phyloP scores from a whole-genome alignment of 441 rosid genomes.

The Mallotus japonicus region DNA sequence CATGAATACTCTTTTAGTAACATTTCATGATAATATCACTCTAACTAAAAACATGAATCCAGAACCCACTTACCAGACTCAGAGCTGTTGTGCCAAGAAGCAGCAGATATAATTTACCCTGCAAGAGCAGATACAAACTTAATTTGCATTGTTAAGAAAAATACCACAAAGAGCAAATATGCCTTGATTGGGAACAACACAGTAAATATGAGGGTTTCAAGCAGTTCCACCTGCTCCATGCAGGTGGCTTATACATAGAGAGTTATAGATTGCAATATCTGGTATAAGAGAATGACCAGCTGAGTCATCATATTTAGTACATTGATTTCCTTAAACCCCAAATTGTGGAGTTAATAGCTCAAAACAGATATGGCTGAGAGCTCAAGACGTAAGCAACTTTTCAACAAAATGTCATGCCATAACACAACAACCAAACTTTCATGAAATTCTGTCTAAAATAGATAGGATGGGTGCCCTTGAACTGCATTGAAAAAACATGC shows the following conservation, averaged over 20 bases:
- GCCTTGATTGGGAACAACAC: background rate
- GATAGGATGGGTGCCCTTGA: background rate
- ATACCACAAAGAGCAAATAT: background rate
- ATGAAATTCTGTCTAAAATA: background rate
- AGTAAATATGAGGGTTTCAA: background rate
- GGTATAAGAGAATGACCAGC: background rate
- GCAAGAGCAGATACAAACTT: conserved; percentile 27
- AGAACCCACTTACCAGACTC: conserved; percentile 63
- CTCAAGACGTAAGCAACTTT: background rate
- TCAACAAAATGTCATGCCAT: background rate
- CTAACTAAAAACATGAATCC: conserved; percentile 7
- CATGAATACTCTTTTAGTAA: background rate
- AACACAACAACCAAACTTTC: background rate
- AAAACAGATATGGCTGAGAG: background rate
- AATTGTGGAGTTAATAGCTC: background rate
- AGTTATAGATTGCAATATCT: background rate
- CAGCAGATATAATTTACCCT: conserved; percentile 89
- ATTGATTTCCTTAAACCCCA: conserved; percentile 4
- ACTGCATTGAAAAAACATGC: background rate
- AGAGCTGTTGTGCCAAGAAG: conserved; percentile 96
- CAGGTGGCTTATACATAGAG: background rate
- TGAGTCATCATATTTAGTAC: background rate
- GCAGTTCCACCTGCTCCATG: conserved; percentile 6
- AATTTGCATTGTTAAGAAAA: conserved; percentile 4
- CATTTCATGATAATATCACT: background rate